Conservation (phyloP, 345 rosid genomes). For the Brassica cretica region DNA sequence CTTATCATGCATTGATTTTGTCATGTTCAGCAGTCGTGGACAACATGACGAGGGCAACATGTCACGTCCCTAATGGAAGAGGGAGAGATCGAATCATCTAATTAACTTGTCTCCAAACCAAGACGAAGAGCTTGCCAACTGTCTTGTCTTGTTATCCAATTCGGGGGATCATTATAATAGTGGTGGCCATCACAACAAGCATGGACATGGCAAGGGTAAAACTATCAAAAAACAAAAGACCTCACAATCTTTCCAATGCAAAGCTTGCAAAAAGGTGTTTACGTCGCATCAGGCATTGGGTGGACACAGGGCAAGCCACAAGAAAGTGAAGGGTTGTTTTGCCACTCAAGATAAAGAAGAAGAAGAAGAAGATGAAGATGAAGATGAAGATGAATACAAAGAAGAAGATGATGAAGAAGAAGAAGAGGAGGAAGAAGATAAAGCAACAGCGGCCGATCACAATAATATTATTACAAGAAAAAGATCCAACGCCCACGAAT, state of each 20-base stretch:
- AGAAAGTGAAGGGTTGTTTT: slow-evolving; percentile 97
- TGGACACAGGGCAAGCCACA: slow-evolving; percentile 99
- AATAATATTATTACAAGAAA: slow-evolving; percentile 10
- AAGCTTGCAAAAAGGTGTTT: slow-evolving; percentile 97
- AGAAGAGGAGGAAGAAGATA: slow-evolving; percentile 33
- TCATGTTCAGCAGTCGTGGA: slow-evolving; percentile 36
- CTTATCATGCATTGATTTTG: slow-evolving; percentile 39
- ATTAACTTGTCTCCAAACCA: slow-evolving; percentile 54
- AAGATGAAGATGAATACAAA: slow-evolving; percentile 33
- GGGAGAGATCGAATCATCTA: slow-evolving; percentile 28
- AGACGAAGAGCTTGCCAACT: slow-evolving; percentile 94
- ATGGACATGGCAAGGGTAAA: slow-evolving; percentile 34
- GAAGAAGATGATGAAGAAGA: slow-evolving; percentile 33
- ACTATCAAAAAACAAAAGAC: slow-evolving; percentile 45
- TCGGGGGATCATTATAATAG: slow-evolving; percentile 49
- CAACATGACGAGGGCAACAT: slow-evolving; percentile 31
- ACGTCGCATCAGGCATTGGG: slow-evolving; percentile 98
- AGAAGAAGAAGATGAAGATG: slow-evolving; percentile 29
- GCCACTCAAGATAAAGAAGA: slow-evolving; percentile 52
- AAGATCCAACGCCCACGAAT: slow-evolving; percentile 78
- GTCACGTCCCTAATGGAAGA: slow-evolving; percentile 39
- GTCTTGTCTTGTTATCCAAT: slow-evolving; percentile 84
- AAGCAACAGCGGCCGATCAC: slow-evolving; percentile 20
- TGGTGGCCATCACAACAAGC: background rate
- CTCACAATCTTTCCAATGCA: slow-evolving; percentile 68